Evolutionary conservation across 495 filamentous ascomycete genomes (phyloP), one percentile per base, ranked within the genome.

Genomic region (Parathielavia appendiculata): DNA sequence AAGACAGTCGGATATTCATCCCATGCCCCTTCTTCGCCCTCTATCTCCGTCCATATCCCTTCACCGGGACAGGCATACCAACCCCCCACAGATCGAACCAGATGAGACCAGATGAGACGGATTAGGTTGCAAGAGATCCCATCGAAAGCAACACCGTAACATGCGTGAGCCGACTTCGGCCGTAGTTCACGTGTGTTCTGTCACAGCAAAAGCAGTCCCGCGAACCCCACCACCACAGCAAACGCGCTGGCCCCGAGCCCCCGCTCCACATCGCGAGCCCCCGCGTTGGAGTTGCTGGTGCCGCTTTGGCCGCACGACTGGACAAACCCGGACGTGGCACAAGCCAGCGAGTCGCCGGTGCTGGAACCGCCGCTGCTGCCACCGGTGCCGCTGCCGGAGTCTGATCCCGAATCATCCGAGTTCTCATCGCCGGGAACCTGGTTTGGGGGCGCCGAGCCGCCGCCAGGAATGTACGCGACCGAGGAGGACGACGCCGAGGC

Each of bases 151-250:
- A 30, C 26, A 30, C 2, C 26, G 6, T 3, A 2, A 30, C 26
- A 30, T 30, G 26, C 2, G 26, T 6, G 6, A 30, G 26, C 26
- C 26, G 26, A 30, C n/a, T 2, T 30, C 26, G 26, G 6, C 26
- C 26, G 26, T n/a, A n/a, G n/a, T n/a, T n/a, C n/a, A n/a, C n/a
- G n/a, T n/a, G n/a, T n/a, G n/a, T n/a, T n/a, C 23, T 22, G 1
- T 58, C 64, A 81, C 39, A 79, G 57, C 58, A 73, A 66, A 23
- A 81, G 65, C 67, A 78, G 71, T 10, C 65, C 77, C 14, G 68
- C 75, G 34, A 81, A 66, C 12, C 75, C 78, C 16, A 81, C 57
- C 4, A 80, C 66, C 35, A 73, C 77, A n/a, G 78, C 78, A 56
- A 81, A 75, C 8, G 77, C 66, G 48, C 77, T 80, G 6, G 73